These are phyloP conservation scores for Fonsecaea pedrosoi DNA, from an alignment of 2,329 filamentous ascomycete genomes.

Conservation along the genomic window DNA sequence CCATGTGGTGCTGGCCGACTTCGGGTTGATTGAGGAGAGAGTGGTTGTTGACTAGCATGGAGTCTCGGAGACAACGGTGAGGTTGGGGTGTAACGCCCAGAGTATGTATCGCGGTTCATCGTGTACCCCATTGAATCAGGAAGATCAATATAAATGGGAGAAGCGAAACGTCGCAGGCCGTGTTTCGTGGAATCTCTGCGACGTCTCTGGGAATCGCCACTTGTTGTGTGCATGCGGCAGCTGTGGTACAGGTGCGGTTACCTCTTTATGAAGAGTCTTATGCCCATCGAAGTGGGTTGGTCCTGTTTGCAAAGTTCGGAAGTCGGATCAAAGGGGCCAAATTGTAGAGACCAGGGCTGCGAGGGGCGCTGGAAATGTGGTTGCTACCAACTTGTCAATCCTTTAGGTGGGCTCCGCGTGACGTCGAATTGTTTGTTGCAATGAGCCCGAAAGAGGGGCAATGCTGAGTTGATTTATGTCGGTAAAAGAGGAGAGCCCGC, in stretches of 20 bases:
- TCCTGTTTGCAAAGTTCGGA: slow-evolving; percentile 3
- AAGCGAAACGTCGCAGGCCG: slow-evolving; percentile 17
- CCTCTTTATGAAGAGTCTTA: neutral
- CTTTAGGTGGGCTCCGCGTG: neutral
- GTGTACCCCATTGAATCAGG: slow-evolving; percentile 22
- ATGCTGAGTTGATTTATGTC: neutral
- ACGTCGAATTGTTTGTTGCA: neutral
- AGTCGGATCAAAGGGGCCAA: neutral
- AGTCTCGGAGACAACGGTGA: slow-evolving; percentile 40
- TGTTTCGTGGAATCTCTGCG: slow-evolving; percentile 20
- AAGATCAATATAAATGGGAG: neutral
- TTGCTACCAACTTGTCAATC: slow-evolving; percentile 1
- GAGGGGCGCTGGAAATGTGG: neutral
- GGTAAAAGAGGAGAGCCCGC: neutral
- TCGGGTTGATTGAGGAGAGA: slow-evolving; percentile 47
- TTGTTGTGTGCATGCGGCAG: slow-evolving; percentile 33
- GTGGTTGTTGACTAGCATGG: slow-evolving; percentile 31
- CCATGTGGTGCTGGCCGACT: slow-evolving; percentile 43
- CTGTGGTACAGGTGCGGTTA: slow-evolving; percentile 1
- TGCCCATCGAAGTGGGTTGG: neutral
- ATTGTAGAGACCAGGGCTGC: neutral
- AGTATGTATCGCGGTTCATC: slow-evolving; percentile 31
- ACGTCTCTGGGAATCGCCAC: slow-evolving; percentile 10
- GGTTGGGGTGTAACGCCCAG: slow-evolving; percentile 39
- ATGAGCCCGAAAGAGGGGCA: neutral